Conservation (phyloP, 1,284 basidiomycete species). For the Apiotrichum mycotoxinovorans region DNA sequence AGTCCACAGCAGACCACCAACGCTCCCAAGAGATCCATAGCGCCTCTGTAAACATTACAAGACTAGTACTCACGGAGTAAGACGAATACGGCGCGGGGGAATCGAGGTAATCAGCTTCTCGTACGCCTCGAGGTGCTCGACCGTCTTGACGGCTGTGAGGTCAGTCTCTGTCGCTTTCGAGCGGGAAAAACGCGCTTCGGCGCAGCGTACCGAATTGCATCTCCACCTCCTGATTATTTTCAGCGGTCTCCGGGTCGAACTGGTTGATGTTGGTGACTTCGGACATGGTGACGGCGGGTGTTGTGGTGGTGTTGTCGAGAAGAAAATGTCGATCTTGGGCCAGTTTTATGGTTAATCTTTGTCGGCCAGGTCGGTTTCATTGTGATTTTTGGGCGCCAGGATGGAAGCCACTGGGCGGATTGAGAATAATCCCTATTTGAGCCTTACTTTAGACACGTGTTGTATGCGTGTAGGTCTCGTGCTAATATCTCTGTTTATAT, state of each 20-base stretch:
- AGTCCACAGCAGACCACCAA: too few species aligned
- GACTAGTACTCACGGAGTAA: constrained; percentile 77
- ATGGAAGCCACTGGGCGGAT: too few species aligned
- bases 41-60: too few species aligned
- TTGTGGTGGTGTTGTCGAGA: neutral
- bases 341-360: too few species aligned
- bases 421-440: too few species aligned
- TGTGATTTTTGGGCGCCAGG: too few species aligned
- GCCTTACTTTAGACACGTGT: too few species aligned
- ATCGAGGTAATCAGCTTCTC: constrained; percentile 90
- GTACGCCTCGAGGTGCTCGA: constrained; percentile 94
- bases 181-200: neutral
- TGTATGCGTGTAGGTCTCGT: too few species aligned
- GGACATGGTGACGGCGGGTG: constrained; percentile 13
- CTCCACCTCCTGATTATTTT: constrained; percentile 91
- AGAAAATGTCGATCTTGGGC: neutral
- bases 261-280: constrained; percentile 18
- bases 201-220: constrained; percentile 68
- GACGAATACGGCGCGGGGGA: constrained; percentile 66
- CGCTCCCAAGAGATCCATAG: too few species aligned
- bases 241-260: constrained; percentile 80
- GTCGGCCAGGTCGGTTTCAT: too few species aligned
- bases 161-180: neutral
- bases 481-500: too few species aligned
- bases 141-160: constrained; percentile 75